Evolutionary conservation across 495 filamentous ascomycete species (phyloP).

Genomic region (Penicillium pancosmium): DNA sequence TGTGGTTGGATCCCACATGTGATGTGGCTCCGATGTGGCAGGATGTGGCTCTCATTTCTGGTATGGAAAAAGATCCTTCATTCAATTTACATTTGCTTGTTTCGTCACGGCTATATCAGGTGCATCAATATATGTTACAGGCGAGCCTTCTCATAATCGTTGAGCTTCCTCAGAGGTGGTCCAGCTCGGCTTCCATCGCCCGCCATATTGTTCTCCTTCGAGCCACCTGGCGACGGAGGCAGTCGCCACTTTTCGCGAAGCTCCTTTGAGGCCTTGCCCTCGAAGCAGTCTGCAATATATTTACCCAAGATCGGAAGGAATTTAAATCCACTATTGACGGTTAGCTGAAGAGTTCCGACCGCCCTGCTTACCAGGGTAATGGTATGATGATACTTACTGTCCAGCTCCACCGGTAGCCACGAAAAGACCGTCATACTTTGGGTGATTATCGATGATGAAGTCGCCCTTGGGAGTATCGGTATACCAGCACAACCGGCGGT

Average conservation of each 20-base stretch:
- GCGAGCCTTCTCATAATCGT: conserved; percentile 23
- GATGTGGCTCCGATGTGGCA: background rate
- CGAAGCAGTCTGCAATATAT: conserved; percentile 64
- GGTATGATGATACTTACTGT: conserved; percentile 45
- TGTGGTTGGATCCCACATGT: background rate
- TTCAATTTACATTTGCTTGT: too few relatives aligned
- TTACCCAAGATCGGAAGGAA: conserved; percentile 78
- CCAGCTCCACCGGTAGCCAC: conserved; percentile 77
- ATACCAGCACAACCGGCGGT: conserved; percentile 47
- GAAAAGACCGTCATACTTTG: conserved; percentile 62
- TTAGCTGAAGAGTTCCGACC: conserved; percentile 4
- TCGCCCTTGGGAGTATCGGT: conserved; percentile 72
- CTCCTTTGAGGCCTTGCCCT: conserved; percentile 46
- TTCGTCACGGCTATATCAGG: too few relatives aligned
- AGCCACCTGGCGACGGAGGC: conserved; percentile 11
- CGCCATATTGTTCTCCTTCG: conserved; percentile 20
- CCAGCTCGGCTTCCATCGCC: conserved; percentile 40
- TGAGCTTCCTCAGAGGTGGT: conserved; percentile 31
- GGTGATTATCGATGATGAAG: conserved; percentile 75
- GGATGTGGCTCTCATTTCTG: background rate
- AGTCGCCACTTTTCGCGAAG: conserved; percentile 64
- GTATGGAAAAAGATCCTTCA: background rate
- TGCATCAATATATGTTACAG: conserved; percentile 13
- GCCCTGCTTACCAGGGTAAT: background rate
- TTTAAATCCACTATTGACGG: conserved; percentile 62